Evolutionary conservation across 345 rosid species (phyloP).

Genomic region (Citrus medica): DNA sequence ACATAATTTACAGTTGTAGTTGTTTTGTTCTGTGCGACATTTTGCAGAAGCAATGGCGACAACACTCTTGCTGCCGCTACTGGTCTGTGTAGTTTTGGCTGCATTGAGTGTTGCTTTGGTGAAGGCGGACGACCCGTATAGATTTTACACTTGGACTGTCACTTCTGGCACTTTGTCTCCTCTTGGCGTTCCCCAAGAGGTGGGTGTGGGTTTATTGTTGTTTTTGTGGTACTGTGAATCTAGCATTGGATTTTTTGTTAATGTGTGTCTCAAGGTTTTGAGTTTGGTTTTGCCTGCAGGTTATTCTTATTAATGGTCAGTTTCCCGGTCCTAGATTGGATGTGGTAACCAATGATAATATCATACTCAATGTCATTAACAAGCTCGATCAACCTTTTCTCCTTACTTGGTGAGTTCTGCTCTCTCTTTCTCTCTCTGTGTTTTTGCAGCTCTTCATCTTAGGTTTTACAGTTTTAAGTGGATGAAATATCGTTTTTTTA

Average conservation of each 20-base stretch:
- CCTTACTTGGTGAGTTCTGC: conserved; percentile 64
- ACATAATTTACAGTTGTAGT: background rate
- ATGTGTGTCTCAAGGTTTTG: conserved; percentile 3
- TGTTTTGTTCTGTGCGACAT: conserved; percentile 1
- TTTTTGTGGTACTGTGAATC: background rate
- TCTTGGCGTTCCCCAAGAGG: conserved; percentile 91
- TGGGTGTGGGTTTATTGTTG: conserved; percentile 12
- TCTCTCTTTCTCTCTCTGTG: background rate
- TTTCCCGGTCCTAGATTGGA: conserved; percentile 96
- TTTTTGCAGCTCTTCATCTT: background rate
- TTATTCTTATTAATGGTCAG: conserved; percentile 92
- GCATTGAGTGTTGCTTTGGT: conserved; percentile 39
- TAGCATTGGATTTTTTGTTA: conserved; percentile 2
- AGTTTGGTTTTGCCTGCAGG: conserved; percentile 37
- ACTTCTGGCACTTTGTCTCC: conserved; percentile 78
- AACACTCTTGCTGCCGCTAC: conserved; percentile 20
- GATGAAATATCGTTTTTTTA: background rate
- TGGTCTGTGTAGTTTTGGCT: conserved; percentile 41
- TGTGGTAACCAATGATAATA: conserved; percentile 88
- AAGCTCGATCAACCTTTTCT: conserved; percentile 95
- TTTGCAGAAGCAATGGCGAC: conserved; percentile 28
- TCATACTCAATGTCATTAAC: conserved; percentile 83
- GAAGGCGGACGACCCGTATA: conserved; percentile 78
- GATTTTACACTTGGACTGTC: conserved; percentile 80
- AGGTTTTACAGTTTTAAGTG: background rate